Evolutionary conservation across 768 basidiomycete species (phyloP), one percentile per base, ranked within the genome.

Genomic region (Russula olivacea): DNA sequence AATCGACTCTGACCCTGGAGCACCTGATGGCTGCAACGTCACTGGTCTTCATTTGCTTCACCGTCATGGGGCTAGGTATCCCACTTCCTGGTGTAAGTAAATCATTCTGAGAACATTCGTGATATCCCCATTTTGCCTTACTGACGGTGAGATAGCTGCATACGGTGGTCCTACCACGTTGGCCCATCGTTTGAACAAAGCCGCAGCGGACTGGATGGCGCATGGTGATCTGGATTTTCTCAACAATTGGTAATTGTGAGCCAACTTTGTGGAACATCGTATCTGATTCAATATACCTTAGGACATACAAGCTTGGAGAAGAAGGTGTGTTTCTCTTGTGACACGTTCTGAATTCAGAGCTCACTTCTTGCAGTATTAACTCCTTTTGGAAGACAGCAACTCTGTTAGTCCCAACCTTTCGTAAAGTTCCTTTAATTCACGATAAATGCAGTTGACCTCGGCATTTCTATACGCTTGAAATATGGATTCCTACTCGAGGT

Each of bases 291-390:
- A 55, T 45, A 38, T 49, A 41, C 30, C 58, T 14, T 65, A 91
- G 91, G 94, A 86, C 88, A 6, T 95, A 93, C 74, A 89, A 90
- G 68, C 83, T 98, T 2, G 95, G 94, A 15, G 86, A 87, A 76
- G 94, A 97, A 77, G 77, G 88, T 89, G 67, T 17, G 73, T 63
- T 30, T 23, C 12, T 47, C 32, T 30, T 40, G 28, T 36, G 50
- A 36, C 53, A 6, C 41, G 25, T 48, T 52, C 15, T 17, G 15
- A 9, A 17, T 48, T 49, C 23, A 45, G 65, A 10, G 48, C 50
- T 64, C 38, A 36, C 23, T 61, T 47, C 72, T 75, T 43, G 23
- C 62, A 89, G 87, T 91, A 36, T 76, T 95, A 63, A 93, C 93
- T n/a, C 91, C 93, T 0, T 95, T 95, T 65, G 93, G 93, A 52